Evolutionary conservation across 768 basidiomycete genomes (phyloP).

Genomic region (Calocera cornea): DNA sequence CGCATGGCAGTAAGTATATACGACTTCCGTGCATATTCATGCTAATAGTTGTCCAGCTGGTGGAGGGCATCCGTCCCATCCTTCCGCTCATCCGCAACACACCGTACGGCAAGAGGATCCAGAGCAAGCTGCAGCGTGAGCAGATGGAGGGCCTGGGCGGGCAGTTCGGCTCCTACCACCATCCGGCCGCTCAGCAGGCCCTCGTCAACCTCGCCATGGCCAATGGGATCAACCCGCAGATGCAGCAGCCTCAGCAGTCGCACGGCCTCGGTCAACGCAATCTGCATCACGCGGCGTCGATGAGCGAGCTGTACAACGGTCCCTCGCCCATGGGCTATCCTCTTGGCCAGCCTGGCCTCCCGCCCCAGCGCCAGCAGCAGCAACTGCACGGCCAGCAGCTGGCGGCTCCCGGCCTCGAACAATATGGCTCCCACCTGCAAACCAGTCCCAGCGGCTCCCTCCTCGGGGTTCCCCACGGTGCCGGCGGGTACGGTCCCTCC

Average conservation of each 20-base stretch:
- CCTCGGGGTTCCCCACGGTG: neutral
- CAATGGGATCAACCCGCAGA: neutral
- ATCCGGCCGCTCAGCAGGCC: neutral
- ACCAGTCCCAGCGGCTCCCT: neutral
- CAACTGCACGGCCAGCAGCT: neutral
- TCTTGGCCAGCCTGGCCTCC: neutral
- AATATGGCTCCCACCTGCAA: neutral
- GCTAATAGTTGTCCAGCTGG: conserved; percentile 34
- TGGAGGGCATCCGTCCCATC: conserved; percentile 97
- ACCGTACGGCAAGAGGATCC: conserved; percentile 97
- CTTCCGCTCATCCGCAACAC: conserved; percentile 97
- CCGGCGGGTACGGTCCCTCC: neutral
- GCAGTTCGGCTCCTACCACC: neutral
- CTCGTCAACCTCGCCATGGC: neutral
- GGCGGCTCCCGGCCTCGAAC: neutral
- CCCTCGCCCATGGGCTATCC: neutral
- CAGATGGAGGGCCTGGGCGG: conserved; percentile 43
- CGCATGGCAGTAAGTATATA: conserved; percentile 45
- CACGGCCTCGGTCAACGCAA: neutral
- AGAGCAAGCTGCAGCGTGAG: conserved; percentile 94
- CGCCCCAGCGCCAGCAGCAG: neutral
- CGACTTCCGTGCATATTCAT: neutral
- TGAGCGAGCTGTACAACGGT: neutral
- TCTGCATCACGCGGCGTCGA: neutral
- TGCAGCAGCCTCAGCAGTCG: neutral